Percentiles rank a stretch among this genome's conserved stretches.
Conservation (phyloP, 805 yeast genomes). For the Lipomyces oligophaga region DNA sequence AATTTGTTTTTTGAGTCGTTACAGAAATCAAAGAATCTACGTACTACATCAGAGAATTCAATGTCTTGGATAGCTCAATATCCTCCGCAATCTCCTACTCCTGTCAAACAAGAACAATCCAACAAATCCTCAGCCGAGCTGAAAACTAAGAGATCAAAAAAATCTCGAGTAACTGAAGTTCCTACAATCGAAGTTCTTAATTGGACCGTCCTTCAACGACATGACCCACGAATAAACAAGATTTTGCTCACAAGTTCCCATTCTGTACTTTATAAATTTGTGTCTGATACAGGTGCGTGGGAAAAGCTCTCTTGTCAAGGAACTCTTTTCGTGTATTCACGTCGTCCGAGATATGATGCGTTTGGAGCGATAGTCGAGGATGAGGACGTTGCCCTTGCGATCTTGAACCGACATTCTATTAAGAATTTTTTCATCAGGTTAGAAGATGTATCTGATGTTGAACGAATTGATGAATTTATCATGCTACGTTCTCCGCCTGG, state of each 20-base stretch:
- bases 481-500: constrained; percentile 24
- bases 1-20: constrained; percentile 16
- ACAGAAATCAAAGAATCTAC: constrained; percentile 10
- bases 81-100: no score
- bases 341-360: constrained; percentile 22
- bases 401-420: constrained; percentile 24
- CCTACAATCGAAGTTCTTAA: constrained; percentile 28
- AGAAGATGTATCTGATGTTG: constrained; percentile 25
- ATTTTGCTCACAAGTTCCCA: constrained; percentile 40
- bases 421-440: constrained; percentile 17
- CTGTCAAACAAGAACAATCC: no score
- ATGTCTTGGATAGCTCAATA: no score
- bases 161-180: not conserved
- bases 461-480: constrained; percentile 22
- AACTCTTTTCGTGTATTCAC: constrained; percentile 40
- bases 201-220: constrained; percentile 36
- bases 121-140: no score
- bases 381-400: constrained; percentile 17
- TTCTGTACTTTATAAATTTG: constrained; percentile 42
- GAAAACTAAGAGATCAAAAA: not conserved
- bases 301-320: constrained; percentile 41
- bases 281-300: constrained; percentile 37
- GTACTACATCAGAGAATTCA: not conserved
- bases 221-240: constrained; percentile 39
- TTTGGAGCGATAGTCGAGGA: not conserved